These are phyloP conservation scores for Sphaerulina populicola DNA, from an alignment of 2,329 filamentous ascomycete genomes.

Conservation along the genomic window DNA sequence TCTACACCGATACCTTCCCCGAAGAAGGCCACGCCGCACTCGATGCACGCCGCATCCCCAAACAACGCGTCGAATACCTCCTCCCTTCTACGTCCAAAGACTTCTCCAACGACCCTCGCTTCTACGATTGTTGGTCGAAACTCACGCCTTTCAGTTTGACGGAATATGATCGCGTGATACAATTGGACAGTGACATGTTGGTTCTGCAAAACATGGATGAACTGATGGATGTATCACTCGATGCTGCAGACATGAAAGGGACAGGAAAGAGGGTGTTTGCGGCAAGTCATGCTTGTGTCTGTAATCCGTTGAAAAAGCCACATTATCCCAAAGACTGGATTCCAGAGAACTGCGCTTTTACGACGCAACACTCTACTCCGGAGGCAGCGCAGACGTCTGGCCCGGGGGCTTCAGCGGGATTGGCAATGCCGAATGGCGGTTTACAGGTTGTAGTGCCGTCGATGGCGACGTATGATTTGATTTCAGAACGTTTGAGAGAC, in stretches of 20 bases:
- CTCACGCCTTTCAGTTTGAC: slow-evolving; percentile 67
- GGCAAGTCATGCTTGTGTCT: slow-evolving; percentile 75
- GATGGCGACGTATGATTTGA: slow-evolving; percentile 45
- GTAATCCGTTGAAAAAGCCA: slow-evolving; percentile 68
- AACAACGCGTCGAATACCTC: slow-evolving; percentile 63
- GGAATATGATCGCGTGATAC: slow-evolving; percentile 71
- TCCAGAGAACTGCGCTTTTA: slow-evolving; percentile 55
- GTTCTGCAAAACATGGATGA: slow-evolving; percentile 81
- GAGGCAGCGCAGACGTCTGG: slow-evolving; percentile 46
- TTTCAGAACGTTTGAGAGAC: slow-evolving; percentile 41
- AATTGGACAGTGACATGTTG: slow-evolving; percentile 84
- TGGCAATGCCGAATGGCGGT: slow-evolving; percentile 54
- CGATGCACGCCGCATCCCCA: slow-evolving; percentile 58
- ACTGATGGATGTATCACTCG: slow-evolving; percentile 73
- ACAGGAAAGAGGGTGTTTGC: slow-evolving; percentile 64
- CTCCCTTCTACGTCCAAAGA: slow-evolving; percentile 57
- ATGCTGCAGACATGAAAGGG: slow-evolving; percentile 47
- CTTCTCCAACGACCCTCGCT: slow-evolving; percentile 70
- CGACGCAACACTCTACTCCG: slow-evolving; percentile 47
- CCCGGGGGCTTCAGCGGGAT: slow-evolving; percentile 43
- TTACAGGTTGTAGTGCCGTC: slow-evolving; percentile 55
- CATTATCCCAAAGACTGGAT: slow-evolving; percentile 72
- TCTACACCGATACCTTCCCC: slow-evolving; percentile 74
- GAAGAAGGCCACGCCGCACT: slow-evolving; percentile 60
- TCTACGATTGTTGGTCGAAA: slow-evolving; percentile 88